These are phyloP conservation scores for Sistotremastrum niveocremeum DNA, from an alignment of 768 basidiomycete genomes.

Conservation along the genomic window DNA sequence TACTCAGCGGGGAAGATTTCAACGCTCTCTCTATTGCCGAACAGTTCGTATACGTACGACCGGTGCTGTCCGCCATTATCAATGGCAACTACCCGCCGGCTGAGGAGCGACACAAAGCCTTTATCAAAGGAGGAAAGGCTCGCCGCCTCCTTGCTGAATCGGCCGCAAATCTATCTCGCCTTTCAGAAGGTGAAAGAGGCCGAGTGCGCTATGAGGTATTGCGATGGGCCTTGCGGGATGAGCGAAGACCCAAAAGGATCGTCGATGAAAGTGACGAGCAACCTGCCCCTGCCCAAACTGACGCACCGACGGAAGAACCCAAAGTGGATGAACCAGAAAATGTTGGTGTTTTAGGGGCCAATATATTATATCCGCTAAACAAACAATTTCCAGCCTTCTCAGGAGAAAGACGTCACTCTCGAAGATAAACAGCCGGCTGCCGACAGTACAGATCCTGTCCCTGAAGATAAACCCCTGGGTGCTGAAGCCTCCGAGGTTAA, in stretches of 20 bases:
- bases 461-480: too few relatives aligned
- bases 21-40: constrained; percentile 32
- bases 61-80: constrained; percentile 46
- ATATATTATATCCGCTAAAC: background rate
- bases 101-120: constrained; percentile 31
- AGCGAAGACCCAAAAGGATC: background rate
- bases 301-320: constrained; percentile 4
- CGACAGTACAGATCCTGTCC: too few relatives aligned
- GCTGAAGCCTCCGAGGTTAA: too few relatives aligned
- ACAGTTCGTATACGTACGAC: constrained; percentile 56
- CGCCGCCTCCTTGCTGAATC: constrained; percentile 25
- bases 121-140: constrained; percentile 43
- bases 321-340: constrained; percentile 4
- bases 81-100: constrained; percentile 43
- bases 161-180: constrained; percentile 22
- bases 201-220: constrained; percentile 19
- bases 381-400: too few relatives aligned
- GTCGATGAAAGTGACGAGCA: constrained; percentile 3
- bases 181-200: constrained; percentile 25
- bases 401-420: too few relatives aligned
- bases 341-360: background rate
- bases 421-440: too few relatives aligned
- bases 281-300: constrained; percentile 1
- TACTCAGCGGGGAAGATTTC: constrained; percentile 24
- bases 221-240: constrained; percentile 17